Evolutionary conservation across 225 moss, liverwort and hornwort genomes (phyloP), one percentile per base, ranked within the genome.

Genomic region (Climacium dendroides): DNA sequence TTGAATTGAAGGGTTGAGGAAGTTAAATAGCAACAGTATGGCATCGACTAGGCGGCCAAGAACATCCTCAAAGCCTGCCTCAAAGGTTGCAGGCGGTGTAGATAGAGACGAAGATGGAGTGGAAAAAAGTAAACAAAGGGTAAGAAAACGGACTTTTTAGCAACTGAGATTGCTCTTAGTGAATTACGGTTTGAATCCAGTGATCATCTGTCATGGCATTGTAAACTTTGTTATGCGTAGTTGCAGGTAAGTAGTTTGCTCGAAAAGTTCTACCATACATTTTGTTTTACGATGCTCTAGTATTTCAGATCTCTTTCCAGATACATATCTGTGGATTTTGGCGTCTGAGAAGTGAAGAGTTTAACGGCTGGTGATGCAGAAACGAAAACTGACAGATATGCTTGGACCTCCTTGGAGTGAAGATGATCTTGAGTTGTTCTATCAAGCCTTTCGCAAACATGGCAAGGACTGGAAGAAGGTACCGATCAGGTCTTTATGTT

Each of bases 391-490:
- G 88, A 94, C 95, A 70, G 94, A 98, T 78, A 96, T 96, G 95
- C 94, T 96, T 65, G 98, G 98, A 85, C 98, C 96, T 77, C 96
- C 96, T 76, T 98, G 98, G 98, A 96, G 92, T 89, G 95, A 96
- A 93, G 94, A 92, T 54, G 98, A 98, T 90, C 91, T 98, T 73
- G 96, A 98, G 91, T 84, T 94, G 86, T 98, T 98, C 79, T 98
- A 98, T 87, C 94, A 94, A 89, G 93, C 94, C 74, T 98, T 95
- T 88, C 96, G 98, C 75, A 98, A 95, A 87, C 83, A 92, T 89
- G 98, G 98, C 76, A 98, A 95, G 85, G 98, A 98, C 86, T 98
- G 98, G 98, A 95, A 94, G 90, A 96, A 98, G 96, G 98, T 98
- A 86, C 76, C 25, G 35, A 70, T 82, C 37, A 73, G 80, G 34